Evolutionary conservation across 352 stramenopile genomes (phyloP).

Genomic region (Phytophthora lateralis): DNA sequence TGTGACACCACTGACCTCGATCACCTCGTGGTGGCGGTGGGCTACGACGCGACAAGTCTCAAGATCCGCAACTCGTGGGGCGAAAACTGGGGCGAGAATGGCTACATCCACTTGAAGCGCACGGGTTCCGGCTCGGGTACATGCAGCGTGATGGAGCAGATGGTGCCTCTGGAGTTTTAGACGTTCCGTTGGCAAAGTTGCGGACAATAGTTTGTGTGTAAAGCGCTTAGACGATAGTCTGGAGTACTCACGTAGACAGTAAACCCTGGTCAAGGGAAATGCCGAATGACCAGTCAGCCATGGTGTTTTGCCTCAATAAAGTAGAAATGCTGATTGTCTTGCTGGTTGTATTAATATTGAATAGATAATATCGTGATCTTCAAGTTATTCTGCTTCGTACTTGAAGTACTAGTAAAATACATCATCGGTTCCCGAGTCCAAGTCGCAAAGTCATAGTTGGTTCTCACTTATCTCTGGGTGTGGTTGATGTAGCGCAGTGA

Average conservation of each 20-base stretch:
- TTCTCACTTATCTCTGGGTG: slow-evolving; percentile 39
- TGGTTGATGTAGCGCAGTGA: slow-evolving; percentile 51
- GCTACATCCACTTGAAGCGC: slow-evolving; percentile 91
- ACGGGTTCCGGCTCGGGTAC: slow-evolving; percentile 44
- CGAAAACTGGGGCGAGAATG: slow-evolving; percentile 87
- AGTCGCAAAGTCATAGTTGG: too few relatives aligned
- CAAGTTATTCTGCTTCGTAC: too few relatives aligned
- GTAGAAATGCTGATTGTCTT: too few relatives aligned
- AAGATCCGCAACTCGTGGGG: slow-evolving; percentile 98
- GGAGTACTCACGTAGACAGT: too few relatives aligned
- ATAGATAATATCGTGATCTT: too few relatives aligned
- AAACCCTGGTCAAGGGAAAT: not conserved
- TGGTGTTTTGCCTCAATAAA: too few relatives aligned
- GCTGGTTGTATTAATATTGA: too few relatives aligned
- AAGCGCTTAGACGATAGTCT: not conserved
- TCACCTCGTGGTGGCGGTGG: slow-evolving; percentile 95
- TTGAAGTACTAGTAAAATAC: too few relatives aligned
- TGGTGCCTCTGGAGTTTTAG: slow-evolving; percentile 46
- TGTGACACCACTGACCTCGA: slow-evolving; percentile 89
- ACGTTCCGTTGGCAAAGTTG: not conserved
- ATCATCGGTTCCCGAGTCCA: too few relatives aligned
- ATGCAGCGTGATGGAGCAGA: slow-evolving; percentile 51
- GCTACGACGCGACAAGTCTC: slow-evolving; percentile 88
- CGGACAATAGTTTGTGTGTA: too few relatives aligned
- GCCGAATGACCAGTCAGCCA: too few relatives aligned